Evolutionary conservation across 345 rosid genomes (phyloP).

Genomic region (Linum trigynum): DNA sequence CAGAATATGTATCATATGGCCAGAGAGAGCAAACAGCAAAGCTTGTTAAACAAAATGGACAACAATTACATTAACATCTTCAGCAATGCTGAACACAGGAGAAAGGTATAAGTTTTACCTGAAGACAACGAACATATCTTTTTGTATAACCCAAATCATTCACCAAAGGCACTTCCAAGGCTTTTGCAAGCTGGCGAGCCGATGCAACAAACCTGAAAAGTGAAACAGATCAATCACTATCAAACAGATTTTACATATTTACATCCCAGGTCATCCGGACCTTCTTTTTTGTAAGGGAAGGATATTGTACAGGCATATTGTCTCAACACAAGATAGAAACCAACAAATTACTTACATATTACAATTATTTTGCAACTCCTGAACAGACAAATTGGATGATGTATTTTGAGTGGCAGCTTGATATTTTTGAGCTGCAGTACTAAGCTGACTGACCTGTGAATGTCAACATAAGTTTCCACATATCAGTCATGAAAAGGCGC

Average conservation of each 20-base stretch:
- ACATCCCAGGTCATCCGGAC: neutral
- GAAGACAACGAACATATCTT: conserved; percentile 97
- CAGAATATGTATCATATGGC: neutral
- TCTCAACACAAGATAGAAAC: neutral
- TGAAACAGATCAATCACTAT: conserved; percentile 11
- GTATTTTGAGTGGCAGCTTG: conserved; percentile 84
- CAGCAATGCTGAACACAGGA: neutral
- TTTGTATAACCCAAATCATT: conserved; percentile 98
- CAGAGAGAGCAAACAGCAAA: neutral
- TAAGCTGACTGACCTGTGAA: conserved; percentile 81
- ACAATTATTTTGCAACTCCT: conserved; percentile 82
- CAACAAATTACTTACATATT: conserved; percentile 50
- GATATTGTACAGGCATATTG: neutral
- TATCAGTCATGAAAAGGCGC: conserved; percentile 3
- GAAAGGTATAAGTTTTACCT: conserved; percentile 36
- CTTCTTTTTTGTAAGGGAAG: too few relatives aligned
- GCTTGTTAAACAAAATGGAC: neutral
- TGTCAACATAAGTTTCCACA: neutral
- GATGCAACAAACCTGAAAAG: conserved; percentile 79
- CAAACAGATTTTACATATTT: neutral
- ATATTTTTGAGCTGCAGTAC: conserved; percentile 80
- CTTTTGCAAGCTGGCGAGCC: conserved; percentile 94
- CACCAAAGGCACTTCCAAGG: conserved; percentile 92
- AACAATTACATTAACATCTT: neutral
- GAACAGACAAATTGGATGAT: conserved; percentile 59